phyloP scores from a whole-genome alignment of 2,329 filamentous ascomycete species.

The Fusarium sp. region DNA sequence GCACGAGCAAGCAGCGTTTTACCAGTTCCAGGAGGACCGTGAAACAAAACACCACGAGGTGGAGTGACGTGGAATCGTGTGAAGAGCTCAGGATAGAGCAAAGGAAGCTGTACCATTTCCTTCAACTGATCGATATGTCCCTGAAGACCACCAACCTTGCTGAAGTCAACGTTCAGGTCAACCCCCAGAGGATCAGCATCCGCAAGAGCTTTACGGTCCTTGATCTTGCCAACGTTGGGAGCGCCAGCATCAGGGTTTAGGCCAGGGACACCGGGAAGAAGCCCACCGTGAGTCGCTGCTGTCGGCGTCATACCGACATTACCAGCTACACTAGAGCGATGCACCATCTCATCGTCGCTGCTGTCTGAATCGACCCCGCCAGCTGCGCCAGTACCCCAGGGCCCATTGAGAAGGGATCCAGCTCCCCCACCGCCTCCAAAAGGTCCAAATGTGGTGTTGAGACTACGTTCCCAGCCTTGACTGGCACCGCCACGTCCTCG shows the following conservation, averaged over 20 bases:
- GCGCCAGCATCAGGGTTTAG: constrained; percentile 59
- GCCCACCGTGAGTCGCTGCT: constrained; percentile 56
- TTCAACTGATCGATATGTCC: constrained; percentile 97
- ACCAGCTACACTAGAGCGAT: constrained; percentile 64
- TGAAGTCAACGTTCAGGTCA: constrained; percentile 91
- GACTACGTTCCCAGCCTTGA: constrained; percentile 75
- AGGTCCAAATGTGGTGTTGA: constrained; percentile 90
- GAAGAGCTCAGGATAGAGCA: constrained; percentile 96
- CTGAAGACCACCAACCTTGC: constrained; percentile 89
- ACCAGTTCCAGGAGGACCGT: constrained; percentile 95
- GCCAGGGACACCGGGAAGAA: constrained; percentile 53
- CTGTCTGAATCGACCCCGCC: constrained; percentile 92
- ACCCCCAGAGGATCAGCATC: constrained; percentile 96
- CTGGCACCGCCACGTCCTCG: constrained; percentile 69
- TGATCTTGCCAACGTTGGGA: constrained; percentile 90
- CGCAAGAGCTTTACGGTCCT: constrained; percentile 88
- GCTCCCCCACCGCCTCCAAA: constrained; percentile 86
- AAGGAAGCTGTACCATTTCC: constrained; percentile 95
- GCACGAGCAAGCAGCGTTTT: constrained; percentile 96
- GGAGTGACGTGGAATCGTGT: constrained; percentile 90
- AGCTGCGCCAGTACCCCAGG: constrained; percentile 76
- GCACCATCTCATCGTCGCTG: constrained; percentile 88
- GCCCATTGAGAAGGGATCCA: constrained; percentile 75
- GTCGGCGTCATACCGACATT: constrained; percentile 70
- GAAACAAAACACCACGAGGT: constrained; percentile 92